These are phyloP conservation scores for Verticillium albo-atrum DNA, from an alignment of 2,329 filamentous ascomycete genomes.

Conservation along the genomic window DNA sequence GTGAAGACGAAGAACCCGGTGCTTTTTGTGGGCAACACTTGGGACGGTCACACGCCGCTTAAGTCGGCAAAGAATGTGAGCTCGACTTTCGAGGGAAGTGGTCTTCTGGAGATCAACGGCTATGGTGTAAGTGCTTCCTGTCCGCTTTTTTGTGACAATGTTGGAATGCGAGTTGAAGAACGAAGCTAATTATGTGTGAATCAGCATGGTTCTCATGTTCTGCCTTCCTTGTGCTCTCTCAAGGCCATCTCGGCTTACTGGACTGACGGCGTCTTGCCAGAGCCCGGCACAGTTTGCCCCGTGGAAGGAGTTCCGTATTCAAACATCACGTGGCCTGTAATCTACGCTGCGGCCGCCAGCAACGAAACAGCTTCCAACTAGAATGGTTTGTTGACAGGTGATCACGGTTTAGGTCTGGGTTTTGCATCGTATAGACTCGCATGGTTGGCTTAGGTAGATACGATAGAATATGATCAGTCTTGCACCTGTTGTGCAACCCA, in stretches of 20 bases:
- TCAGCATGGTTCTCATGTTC: slow-evolving; percentile 15
- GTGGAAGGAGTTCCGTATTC: slow-evolving; percentile 10
- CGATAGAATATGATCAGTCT: too few relatives aligned
- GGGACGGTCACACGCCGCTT: slow-evolving; percentile 32
- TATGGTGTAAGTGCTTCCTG: slow-evolving; percentile 18
- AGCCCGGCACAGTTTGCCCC: slow-evolving; percentile 24
- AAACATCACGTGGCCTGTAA: neutral
- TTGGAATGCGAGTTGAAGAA: neutral
- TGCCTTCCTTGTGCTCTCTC: slow-evolving; percentile 25
- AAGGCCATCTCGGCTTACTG: slow-evolving; percentile 24
- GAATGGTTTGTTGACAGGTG: too few relatives aligned
- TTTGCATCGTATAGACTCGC: too few relatives aligned
- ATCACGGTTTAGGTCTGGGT: too few relatives aligned
- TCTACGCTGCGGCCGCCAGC: neutral
- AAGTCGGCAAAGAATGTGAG: slow-evolving; percentile 31
- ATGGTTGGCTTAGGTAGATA: too few relatives aligned
- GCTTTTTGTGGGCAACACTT: slow-evolving; percentile 31
- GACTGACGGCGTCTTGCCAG: slow-evolving; percentile 26
- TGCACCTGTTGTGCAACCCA: too few relatives aligned
- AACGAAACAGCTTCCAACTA: neutral
- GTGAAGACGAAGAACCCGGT: slow-evolving; percentile 27
- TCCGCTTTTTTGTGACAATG: neutral
- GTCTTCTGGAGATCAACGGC: slow-evolving; percentile 28
- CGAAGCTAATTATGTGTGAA: slow-evolving; percentile 4
- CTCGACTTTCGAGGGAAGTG: slow-evolving; percentile 28